Conservation (phyloP, 2,329 filamentous ascomycete genomes). For the Myriosclerotinia curreyana region DNA sequence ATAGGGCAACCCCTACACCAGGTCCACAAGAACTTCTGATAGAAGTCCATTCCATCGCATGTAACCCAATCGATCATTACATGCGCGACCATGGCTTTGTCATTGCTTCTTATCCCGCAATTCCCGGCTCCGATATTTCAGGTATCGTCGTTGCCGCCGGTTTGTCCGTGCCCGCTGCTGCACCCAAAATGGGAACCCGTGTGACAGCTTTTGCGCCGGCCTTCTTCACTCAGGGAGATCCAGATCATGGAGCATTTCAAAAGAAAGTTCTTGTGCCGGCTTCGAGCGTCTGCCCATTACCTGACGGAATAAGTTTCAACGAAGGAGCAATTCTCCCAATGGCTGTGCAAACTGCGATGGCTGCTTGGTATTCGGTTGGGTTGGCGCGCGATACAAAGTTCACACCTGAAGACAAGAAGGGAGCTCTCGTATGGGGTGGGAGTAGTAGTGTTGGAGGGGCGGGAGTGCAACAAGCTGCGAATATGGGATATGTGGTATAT, state of each 20-base stretch:
- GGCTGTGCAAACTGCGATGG: conserved; percentile 39
- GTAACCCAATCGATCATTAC: conserved; percentile 43
- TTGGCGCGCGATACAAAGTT: conserved; percentile 20
- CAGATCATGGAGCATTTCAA: conserved; percentile 38
- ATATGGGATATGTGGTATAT: conserved; percentile 44
- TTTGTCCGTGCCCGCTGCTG: conserved; percentile 20
- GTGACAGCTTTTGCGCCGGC: conserved; percentile 40
- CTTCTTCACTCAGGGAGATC: conserved; percentile 17
- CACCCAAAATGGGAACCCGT: conserved; percentile 23
- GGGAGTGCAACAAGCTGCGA: conserved; percentile 45
- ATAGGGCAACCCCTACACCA: conserved; percentile 40
- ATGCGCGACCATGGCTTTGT: conserved; percentile 40
- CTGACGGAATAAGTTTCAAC: conserved; percentile 37
- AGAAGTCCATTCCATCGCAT: conserved; percentile 42
- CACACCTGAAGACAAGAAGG: conserved; percentile 19
- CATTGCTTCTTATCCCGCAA: conserved; percentile 26
- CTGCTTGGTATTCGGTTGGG: conserved; percentile 36
- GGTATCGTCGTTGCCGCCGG: conserved; percentile 26
- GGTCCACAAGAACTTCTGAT: conserved; percentile 44
- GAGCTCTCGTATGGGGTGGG: conserved; percentile 35
- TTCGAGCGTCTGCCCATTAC: conserved; percentile 31
- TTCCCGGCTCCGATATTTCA: conserved; percentile 28
- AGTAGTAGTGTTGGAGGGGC: conserved; percentile 30
- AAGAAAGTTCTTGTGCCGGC: conserved; percentile 33
- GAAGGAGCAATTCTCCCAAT: conserved; percentile 40